Evolutionary conservation across 2,329 filamentous ascomycete species (phyloP).

Genomic region (Fusarium pseudoanthophilum): DNA sequence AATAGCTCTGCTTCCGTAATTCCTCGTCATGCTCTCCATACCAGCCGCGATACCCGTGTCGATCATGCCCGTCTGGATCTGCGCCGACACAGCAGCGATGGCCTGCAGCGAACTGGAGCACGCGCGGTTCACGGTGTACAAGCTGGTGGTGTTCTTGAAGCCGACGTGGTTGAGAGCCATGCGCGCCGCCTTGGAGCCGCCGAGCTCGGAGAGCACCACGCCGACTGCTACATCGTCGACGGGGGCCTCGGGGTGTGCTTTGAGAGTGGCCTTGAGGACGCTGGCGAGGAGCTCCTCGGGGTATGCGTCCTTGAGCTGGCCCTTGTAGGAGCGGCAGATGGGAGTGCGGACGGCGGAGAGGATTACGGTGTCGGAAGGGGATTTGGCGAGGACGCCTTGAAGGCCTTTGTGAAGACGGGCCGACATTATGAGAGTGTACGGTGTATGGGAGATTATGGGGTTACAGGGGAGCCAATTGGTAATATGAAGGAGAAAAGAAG

Average conservation of each 20-base stretch:
- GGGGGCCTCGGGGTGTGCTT: conserved; percentile 72
- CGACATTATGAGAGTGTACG: conserved; percentile 21
- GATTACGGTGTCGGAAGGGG: conserved; percentile 85
- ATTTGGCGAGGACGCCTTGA: conserved; percentile 79
- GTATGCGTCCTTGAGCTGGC: conserved; percentile 86
- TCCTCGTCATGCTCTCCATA: conserved; percentile 96
- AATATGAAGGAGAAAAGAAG: not conserved
- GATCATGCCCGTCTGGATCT: conserved; percentile 79
- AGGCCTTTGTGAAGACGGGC: conserved; percentile 62
- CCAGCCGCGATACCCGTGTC: conserved; percentile 83
- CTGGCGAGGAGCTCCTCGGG: conserved; percentile 86
- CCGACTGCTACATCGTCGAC: conserved; percentile 85
- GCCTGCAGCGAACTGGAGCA: conserved; percentile 83
- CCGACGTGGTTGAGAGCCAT: conserved; percentile 91
- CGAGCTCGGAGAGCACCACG: conserved; percentile 89
- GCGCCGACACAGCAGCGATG: conserved; percentile 77
- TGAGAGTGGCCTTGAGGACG: conserved; percentile 60
- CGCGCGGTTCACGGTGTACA: conserved; percentile 90
- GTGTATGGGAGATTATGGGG: not conserved
- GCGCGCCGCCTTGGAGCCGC: conserved; percentile 88
- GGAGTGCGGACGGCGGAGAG: conserved; percentile 91
- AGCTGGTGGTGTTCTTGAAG: conserved; percentile 75
- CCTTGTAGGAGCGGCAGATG: conserved; percentile 84
- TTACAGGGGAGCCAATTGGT: not conserved
- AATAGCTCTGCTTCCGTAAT: conserved; percentile 88